These are phyloP conservation scores for Tribonema minus DNA, from an alignment of 108 stramenopile species.

Conservation along the genomic window DNA sequence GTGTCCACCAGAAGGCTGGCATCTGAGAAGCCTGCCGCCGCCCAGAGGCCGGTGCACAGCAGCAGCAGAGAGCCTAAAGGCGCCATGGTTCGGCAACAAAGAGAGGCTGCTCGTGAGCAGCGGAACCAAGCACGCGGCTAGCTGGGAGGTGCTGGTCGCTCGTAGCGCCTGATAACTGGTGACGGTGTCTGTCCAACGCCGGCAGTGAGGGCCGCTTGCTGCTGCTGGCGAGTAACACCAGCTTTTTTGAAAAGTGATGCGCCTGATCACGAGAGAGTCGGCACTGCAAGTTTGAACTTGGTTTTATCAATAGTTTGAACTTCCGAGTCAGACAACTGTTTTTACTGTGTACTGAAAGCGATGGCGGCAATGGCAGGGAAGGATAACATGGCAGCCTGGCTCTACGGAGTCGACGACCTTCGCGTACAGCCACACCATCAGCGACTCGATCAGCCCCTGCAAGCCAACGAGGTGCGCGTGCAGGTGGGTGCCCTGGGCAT, in stretches of 20 bases:
- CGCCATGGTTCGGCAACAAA: not conserved
- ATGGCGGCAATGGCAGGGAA: not conserved
- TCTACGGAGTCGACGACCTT: constrained; percentile 32
- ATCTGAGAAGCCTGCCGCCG: not conserved
- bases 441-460: not conserved
- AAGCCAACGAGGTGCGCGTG: not conserved
- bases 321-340: too few relatives aligned
- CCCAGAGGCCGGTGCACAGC: not conserved
- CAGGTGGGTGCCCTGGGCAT: constrained; percentile 49
- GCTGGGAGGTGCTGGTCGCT: not conserved
- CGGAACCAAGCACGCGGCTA: not conserved
- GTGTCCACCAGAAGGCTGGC: not conserved
- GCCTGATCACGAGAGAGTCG: not conserved
- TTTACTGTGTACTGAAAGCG: too few relatives aligned
- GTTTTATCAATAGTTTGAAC: too few relatives aligned
- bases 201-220: not conserved
- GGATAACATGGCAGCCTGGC: constrained; percentile 2
- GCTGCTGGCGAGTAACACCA: too few relatives aligned
- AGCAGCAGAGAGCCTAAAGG: not conserved
- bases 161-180: not conserved
- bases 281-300: not conserved
- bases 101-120: not conserved
- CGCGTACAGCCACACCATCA: constrained; percentile 33
- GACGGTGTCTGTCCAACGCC: not conserved
- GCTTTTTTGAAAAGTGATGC: too few relatives aligned